Evolutionary conservation across 768 basidiomycete species (phyloP).

Genomic region (Lentinula raphanica): DNA sequence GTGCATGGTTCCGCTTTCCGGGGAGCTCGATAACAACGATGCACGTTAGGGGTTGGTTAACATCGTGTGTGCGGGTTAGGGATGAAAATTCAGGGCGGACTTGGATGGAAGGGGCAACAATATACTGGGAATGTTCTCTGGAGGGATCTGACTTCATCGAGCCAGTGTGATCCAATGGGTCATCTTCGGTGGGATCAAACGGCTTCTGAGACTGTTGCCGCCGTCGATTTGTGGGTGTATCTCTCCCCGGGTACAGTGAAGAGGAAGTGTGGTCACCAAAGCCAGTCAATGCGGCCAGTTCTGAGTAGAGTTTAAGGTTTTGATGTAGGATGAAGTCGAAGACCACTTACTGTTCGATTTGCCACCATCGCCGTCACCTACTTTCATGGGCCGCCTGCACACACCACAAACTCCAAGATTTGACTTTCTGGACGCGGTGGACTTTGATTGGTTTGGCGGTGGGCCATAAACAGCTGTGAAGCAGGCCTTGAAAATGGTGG

Average conservation of each 20-base stretch:
- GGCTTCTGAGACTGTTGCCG: constrained; percentile 29
- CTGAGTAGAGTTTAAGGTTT: constrained; percentile 34
- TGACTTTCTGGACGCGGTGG: constrained; percentile 58
- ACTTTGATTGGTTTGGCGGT: constrained; percentile 53
- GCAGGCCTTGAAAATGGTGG: constrained; percentile 62
- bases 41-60: constrained; percentile 85
- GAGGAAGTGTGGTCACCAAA: constrained; percentile 62
- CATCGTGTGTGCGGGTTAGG: constrained; percentile 61
- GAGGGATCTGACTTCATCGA: constrained; percentile 43
- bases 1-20: constrained; percentile 51
- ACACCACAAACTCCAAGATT: constrained; percentile 95
- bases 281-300: constrained; percentile 90
- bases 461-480: constrained; percentile 96
- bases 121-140: constrained; percentile 52
- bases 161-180: constrained; percentile 61
- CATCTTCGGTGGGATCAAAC: constrained; percentile 78
- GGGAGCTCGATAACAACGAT: constrained; percentile 92
- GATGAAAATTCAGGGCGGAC: constrained; percentile 89
- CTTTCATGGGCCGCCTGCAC: constrained; percentile 93
- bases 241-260: constrained; percentile 64
- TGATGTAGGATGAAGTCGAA: constrained; percentile 7
- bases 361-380: constrained; percentile 80
- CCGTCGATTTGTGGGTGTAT: constrained; percentile 46
- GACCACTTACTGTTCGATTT: constrained; percentile 79
- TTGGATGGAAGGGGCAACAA: constrained; percentile 90